These are phyloP conservation scores for Fusarium fujikuroi DNA, from an alignment of 2,329 filamentous ascomycete species.

Conservation along the genomic window DNA sequence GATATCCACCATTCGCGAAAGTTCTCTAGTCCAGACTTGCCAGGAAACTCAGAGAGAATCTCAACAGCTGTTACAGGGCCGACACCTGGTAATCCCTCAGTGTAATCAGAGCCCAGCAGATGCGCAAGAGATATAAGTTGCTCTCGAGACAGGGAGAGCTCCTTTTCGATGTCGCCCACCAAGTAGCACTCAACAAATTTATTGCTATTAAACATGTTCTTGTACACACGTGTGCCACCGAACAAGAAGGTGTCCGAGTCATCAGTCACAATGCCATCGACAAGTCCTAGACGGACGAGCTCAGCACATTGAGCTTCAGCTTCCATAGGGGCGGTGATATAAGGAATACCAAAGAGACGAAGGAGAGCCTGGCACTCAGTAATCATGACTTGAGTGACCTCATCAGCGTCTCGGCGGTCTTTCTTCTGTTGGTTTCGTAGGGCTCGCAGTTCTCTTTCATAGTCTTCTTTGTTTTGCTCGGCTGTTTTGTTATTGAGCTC, in stretches of 20 bases:
- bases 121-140: constrained; percentile 92
- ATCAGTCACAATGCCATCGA: constrained; percentile 97
- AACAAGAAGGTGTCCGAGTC: constrained; percentile 98
- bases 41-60: constrained; percentile 88
- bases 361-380: constrained; percentile 93
- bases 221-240: constrained; percentile 95
- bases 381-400: constrained; percentile 96
- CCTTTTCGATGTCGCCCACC: constrained; percentile 82
- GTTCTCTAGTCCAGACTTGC: constrained; percentile 67
- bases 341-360: constrained; percentile 90
- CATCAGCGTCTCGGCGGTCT: constrained; percentile 93
- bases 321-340: constrained; percentile 98
- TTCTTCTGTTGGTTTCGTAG: constrained; percentile 96
- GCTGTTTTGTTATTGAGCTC: constrained; percentile 81
- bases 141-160: constrained; percentile 85
- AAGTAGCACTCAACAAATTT: constrained; percentile 99
- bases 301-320: constrained; percentile 97
- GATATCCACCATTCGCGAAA: constrained; percentile 91
- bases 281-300: constrained; percentile 84
- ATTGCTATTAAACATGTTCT: constrained; percentile 99
- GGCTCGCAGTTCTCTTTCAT: constrained; percentile 87
- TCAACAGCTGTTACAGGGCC: constrained; percentile 95
- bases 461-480: constrained; percentile 77
- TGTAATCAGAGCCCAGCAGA: constrained; percentile 93
- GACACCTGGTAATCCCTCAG: constrained; percentile 88